Conservation (phyloP, 2,329 filamentous ascomycete species). For the Podosphaera fusca region DNA sequence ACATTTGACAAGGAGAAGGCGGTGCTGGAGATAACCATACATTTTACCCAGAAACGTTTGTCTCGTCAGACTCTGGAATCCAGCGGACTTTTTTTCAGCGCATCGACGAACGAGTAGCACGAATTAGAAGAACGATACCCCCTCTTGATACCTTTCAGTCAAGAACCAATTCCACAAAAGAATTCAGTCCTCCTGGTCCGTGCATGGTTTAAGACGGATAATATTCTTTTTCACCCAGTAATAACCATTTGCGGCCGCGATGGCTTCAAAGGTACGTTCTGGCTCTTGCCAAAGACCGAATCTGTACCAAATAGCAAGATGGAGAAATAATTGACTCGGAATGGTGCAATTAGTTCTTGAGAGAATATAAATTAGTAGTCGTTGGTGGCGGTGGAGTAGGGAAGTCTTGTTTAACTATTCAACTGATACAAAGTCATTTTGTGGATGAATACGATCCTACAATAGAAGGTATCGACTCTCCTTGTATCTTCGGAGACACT, state of each 20-base stretch:
- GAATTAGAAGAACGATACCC: background rate
- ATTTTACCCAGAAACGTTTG: background rate
- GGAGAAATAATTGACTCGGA: conserved; percentile 6
- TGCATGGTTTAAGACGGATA: background rate
- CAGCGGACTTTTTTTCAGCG: background rate
- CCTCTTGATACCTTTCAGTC: background rate
- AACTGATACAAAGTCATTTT: conserved; percentile 22
- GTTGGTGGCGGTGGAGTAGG: conserved; percentile 95
- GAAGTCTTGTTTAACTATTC: conserved; percentile 97
- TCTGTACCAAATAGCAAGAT: background rate
- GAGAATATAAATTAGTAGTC: conserved; percentile 91
- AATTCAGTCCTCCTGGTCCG: background rate
- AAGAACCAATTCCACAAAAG: background rate
- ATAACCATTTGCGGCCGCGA: background rate
- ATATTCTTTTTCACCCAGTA: background rate
- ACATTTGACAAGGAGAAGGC: background rate
- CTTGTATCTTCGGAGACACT: background rate
- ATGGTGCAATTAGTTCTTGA: conserved; percentile 37
- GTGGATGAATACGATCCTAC: conserved; percentile 4
- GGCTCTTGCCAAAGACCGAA: background rate
- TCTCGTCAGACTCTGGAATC: background rate
- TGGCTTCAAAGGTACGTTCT: conserved; percentile 2
- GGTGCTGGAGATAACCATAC: background rate
- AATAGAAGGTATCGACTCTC: conserved; percentile 32
- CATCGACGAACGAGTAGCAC: background rate